phyloP scores from a whole-genome alignment of 257 asterid species.

The Solanum raphanifolium region DNA sequence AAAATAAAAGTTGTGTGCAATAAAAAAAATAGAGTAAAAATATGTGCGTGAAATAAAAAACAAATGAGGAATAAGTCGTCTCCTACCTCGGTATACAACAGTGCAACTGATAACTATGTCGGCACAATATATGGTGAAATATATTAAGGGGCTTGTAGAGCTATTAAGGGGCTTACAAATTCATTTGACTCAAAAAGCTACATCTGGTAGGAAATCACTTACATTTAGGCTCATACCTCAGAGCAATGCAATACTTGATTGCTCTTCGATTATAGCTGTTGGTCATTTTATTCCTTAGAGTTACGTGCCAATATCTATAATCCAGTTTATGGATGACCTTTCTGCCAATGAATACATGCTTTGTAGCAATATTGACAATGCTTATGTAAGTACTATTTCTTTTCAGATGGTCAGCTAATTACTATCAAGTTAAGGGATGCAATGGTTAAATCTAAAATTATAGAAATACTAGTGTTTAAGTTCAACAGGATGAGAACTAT shows the following conservation, averaged over 20 bases:
- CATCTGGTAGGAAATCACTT: slow-evolving; percentile 64
- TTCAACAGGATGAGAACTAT: not conserved
- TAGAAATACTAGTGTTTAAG: not conserved
- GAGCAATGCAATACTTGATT: slow-evolving; percentile 80
- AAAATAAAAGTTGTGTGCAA: too few relatives aligned
- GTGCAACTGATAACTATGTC: slow-evolving; percentile 31
- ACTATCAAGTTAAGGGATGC: not conserved
- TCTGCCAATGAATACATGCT: too few relatives aligned
- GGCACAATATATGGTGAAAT: slow-evolving; percentile 47
- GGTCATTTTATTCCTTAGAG: slow-evolving; percentile 87
- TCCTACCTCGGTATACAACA: slow-evolving; percentile 60
- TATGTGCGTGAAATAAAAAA: too few relatives aligned
- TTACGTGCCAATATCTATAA: slow-evolving; percentile 67
- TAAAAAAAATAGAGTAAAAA: too few relatives aligned
- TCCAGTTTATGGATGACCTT: slow-evolving; percentile 85
- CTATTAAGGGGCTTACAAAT: not conserved
- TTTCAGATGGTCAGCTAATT: not conserved
- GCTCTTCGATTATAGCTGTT: slow-evolving; percentile 71
- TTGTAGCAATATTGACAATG: too few relatives aligned
- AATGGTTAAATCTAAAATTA: not conserved
- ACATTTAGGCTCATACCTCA: slow-evolving; percentile 88
- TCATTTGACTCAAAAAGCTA: not conserved
- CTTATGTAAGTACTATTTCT: slow-evolving; percentile 37
- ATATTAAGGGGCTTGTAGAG: slow-evolving; percentile 20
- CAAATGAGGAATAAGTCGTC: not conserved